phyloP scores from a whole-genome alignment of 768 basidiomycete species.

The Mrakia frigida region DNA sequence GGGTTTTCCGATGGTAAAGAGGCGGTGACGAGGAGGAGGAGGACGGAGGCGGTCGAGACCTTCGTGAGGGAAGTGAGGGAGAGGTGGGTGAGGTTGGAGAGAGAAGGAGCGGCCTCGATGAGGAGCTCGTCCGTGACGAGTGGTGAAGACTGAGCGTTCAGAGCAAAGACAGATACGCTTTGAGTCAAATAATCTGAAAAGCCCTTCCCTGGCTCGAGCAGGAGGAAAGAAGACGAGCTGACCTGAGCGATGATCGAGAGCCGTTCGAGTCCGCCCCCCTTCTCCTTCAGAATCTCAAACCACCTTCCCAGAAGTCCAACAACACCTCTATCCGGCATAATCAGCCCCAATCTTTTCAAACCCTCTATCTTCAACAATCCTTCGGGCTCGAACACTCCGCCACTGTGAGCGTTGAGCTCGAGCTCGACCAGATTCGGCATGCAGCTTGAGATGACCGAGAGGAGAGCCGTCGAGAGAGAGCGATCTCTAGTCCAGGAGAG shows the following conservation, averaged over 20 bases:
- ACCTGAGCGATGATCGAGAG: conserved; percentile 23
- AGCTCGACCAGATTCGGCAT: conserved; percentile 21
- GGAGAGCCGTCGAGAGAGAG: conserved; percentile 13
- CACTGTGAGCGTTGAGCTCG: conserved; percentile 28
- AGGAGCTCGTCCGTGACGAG: conserved; percentile 25
- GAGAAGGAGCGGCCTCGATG: neutral
- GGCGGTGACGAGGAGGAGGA: conserved; percentile 3
- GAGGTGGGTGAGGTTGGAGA: conserved; percentile 10
- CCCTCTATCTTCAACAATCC: conserved; percentile 8
- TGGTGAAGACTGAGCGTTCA: conserved; percentile 7
- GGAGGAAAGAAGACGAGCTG: neutral
- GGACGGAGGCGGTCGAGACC: neutral
- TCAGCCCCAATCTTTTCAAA: neutral
- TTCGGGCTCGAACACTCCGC: conserved; percentile 11
- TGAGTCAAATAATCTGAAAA: no score
- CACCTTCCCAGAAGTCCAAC: conserved; percentile 17
- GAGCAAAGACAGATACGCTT: no score
- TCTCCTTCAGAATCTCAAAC: neutral
- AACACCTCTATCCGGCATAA: conserved; percentile 29
- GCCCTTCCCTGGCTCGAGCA: no score
- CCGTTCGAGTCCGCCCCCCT: neutral
- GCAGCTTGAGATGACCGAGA: conserved; percentile 3
- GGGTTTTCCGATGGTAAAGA: neutral
- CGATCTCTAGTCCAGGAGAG: conserved; percentile 26
- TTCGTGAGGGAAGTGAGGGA: conserved; percentile 13